Percentiles rank a stretch among this genome's conserved stretches.
These are phyloP conservation scores for Pichia heedii DNA, from an alignment of 805 yeast genomes.

Conservation along the genomic window DNA sequence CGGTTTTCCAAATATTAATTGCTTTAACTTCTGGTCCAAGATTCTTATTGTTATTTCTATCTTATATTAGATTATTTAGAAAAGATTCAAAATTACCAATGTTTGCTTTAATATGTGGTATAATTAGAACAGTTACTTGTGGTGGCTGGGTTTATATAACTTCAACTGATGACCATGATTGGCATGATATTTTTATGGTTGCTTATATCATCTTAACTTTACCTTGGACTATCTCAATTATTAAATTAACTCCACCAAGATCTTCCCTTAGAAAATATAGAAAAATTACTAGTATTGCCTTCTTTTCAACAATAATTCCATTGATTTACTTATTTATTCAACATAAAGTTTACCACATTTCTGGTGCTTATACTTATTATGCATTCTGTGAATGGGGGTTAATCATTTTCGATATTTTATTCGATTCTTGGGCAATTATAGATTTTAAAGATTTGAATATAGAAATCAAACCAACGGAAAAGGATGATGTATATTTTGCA, in stretches of 20 bases:
- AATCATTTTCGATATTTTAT: constrained; percentile 72
- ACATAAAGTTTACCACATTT: constrained; percentile 75
- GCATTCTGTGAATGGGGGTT: constrained; percentile 94
- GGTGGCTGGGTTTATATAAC: constrained; percentile 99
- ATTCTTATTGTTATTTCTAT: constrained; percentile 50
- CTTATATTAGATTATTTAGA: constrained; percentile 39
- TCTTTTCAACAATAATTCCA: constrained; percentile 71
- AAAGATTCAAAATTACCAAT: constrained; percentile 29
- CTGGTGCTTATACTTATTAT: constrained; percentile 95
- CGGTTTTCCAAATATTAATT: constrained; percentile 81
- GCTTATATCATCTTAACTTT: constrained; percentile 77
- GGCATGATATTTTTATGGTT: constrained; percentile 95
- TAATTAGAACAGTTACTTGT: constrained; percentile 84
- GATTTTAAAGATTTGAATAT: constrained; percentile 65
- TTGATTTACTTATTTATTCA: constrained; percentile 83
- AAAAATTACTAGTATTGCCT: constrained; percentile 43
- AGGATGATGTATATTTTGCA: constrained; percentile 18
- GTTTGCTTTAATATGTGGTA: constrained; percentile 50
- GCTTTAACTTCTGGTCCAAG: constrained; percentile 94
- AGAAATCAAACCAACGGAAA: constrained; percentile 23
- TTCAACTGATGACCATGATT: constrained; percentile 93
- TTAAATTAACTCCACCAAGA: constrained; percentile 37
- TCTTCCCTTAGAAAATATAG: constrained; percentile 44
- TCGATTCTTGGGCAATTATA: constrained; percentile 67
- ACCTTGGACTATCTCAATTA: constrained; percentile 77